Conservation (phyloP, 1,284 basidiomycete species). For the Coniophora puteana region DNA sequence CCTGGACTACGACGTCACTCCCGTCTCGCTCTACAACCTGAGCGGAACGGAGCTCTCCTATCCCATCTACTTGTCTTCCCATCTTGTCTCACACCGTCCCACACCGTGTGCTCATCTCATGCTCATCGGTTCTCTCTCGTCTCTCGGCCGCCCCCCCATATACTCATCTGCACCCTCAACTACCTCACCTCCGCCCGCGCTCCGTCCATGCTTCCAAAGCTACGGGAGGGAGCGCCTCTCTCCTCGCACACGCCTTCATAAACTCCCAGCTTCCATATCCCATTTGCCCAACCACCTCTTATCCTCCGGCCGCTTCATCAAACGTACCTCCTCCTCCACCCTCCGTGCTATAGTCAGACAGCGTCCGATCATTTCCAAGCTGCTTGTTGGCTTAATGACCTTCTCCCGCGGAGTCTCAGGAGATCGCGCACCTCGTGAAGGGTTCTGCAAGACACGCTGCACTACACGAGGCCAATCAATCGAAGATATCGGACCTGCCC, state of each 20-base stretch:
- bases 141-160: conserved; percentile 38
- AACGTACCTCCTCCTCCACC: conserved; percentile 14
- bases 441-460: conserved; percentile 74
- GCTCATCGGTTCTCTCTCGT: conserved; percentile 36
- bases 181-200: conserved; percentile 27
- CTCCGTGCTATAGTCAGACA: conserved; percentile 11
- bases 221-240: too few species aligned
- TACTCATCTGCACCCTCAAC: conserved; percentile 42
- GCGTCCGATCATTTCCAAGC: conserved; percentile 9
- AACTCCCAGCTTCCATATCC: conserved; percentile 49
- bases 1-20: conserved; percentile 62
- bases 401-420: conserved; percentile 78
- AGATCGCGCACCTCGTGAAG: conserved; percentile 72
- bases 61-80: conserved; percentile 59
- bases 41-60: conserved; percentile 68
- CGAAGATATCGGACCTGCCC: conserved; percentile 60
- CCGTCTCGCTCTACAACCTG: conserved; percentile 64
- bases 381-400: conserved; percentile 53
- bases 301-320: conserved; percentile 29
- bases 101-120: conserved; percentile 27
- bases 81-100: conserved; percentile 78
- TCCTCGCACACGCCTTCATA: too few species aligned
- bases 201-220: conserved; percentile 17
- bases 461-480: conserved; percentile 70
- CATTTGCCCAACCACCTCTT: conserved; percentile 35